Evolutionary conservation across 2,329 filamentous ascomycete species (phyloP), one percentile per base, ranked within the genome.

Genomic region (Macroventuria anomochaeta): DNA sequence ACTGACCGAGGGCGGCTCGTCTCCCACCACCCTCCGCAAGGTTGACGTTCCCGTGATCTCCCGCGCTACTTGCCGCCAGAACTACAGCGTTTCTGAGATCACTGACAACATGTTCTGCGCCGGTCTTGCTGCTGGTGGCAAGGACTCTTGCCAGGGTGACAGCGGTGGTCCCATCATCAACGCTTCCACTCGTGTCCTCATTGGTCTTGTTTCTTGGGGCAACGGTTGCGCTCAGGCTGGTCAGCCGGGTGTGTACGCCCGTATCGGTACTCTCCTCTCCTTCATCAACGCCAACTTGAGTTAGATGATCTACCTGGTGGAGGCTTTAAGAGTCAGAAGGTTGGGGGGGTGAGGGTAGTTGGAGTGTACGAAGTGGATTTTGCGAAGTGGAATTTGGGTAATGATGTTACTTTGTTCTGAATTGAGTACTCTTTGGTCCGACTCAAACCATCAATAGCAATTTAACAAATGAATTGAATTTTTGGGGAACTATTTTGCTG

Each of bases 131-230:
- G 32, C 47, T 12, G 68, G 68, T 48, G 68, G 68, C 47, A 66
- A 63, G 59, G 68, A 70, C 62, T 70, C 68, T 29, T 70, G 68
- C 68, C 68, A 70, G 64, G 68, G 68, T 54, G 68, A 70, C 63
- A 58, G 50, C 44, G 68, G 68, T 44, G 68, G 68, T 29, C 66
- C 68, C 20, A 58, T 70, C 13, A 47, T 68, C 46, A 44, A 65
- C 55, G 33, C 53, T 23, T 36, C 52, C 32, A 39, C 25, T 18
- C 34, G 31, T 6, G 37, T 38, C 3, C 55, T 65, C 12, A 28
- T 63, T 11, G 64, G 64, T 46, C 7, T 61, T 17, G 64, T 67
- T 46, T 67, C 64, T 12, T 67, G 64, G 64, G 64, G 64, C 33
- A 44, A 64, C 6, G 68, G 68, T 18, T 70, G 68, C 26, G 68